Evolutionary conservation across 225 moss, liverwort and hornwort species (phyloP).

Genomic region (Straminergon stramineum): DNA sequence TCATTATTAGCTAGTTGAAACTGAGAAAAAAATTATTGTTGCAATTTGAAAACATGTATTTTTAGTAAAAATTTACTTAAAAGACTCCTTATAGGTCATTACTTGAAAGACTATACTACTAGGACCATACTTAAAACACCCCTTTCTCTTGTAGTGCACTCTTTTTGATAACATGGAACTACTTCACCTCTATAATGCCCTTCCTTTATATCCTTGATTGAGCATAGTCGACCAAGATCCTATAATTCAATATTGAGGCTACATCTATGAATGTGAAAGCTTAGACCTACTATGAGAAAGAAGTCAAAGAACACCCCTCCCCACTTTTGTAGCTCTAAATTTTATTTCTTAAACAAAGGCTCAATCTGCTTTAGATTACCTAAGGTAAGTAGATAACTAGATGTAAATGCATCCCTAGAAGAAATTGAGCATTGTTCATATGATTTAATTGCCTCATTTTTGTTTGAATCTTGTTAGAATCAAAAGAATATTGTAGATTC

Average conservation of each 20-base stretch:
- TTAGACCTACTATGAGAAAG: neutral
- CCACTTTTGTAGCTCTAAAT: accelerated
- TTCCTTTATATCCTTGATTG: neutral
- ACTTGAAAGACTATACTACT: too few species aligned
- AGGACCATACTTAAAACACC: too few species aligned
- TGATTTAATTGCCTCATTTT: neutral
- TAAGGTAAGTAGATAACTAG: too few species aligned
- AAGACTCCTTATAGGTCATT: too few species aligned
- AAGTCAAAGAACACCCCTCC: accelerated
- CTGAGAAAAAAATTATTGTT: too few species aligned
- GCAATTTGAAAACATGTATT: too few species aligned
- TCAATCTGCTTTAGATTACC: neutral
- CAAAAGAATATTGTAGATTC: neutral
- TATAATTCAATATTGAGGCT: neutral
- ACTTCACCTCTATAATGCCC: accelerated
- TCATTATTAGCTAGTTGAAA: too few species aligned
- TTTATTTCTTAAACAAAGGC: neutral
- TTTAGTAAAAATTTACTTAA: too few species aligned
- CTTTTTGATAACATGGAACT: accelerated
- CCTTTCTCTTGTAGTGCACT: too few species aligned
- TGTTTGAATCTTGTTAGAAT: neutral
- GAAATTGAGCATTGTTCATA: neutral
- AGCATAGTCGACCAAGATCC: neutral
- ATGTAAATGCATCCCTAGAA: neutral
- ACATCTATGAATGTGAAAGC: accelerated